phyloP scores from a whole-genome alignment of 106 monocot genomes.

The Allium sativum region DNA sequence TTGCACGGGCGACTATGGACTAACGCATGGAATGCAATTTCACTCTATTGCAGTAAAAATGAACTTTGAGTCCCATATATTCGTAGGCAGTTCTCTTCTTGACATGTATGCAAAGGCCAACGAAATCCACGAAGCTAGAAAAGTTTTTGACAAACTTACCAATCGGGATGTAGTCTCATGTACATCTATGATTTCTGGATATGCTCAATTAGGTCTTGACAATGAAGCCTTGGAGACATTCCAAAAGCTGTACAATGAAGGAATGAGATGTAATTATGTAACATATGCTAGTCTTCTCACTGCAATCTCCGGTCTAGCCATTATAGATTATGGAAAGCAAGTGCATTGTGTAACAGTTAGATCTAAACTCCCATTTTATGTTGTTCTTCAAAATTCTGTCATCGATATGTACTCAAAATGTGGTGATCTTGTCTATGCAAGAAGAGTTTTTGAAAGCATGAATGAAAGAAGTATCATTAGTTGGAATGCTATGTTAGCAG shows the following conservation, averaged over 20 bases:
- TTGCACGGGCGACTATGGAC: constrained; percentile 23
- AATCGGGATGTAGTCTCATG: constrained; percentile 67
- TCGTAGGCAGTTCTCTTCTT: constrained; percentile 74
- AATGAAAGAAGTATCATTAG: constrained; percentile 40
- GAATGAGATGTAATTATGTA: constrained; percentile 60
- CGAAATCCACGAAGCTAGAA: constrained; percentile 48
- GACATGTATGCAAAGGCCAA: constrained; percentile 74
- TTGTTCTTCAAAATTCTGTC: constrained; percentile 54
- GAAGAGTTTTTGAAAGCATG: constrained; percentile 58
- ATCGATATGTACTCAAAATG: constrained; percentile 85
- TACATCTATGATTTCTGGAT: constrained; percentile 70
- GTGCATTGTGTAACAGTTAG: constrained; percentile 46
- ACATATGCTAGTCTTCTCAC: constrained; percentile 57
- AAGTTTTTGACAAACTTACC: constrained; percentile 43
- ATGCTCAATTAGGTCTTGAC: constrained; percentile 46
- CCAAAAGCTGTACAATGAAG: constrained; percentile 30
- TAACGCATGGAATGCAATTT: constrained; percentile 38
- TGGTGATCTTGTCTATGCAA: constrained; percentile 44
- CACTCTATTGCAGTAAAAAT: constrained; percentile 49
- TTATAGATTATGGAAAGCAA: constrained; percentile 58
- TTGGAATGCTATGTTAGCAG: constrained; percentile 70
- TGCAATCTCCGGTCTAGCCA: constrained; percentile 52
- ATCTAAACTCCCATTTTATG: constrained; percentile 27
- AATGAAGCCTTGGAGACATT: constrained; percentile 58
- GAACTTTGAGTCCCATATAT: constrained; percentile 46